These are phyloP conservation scores for Neofusicoccum sp. DNA, from an alignment of 2,329 filamentous ascomycete genomes.

Conservation along the genomic window DNA sequence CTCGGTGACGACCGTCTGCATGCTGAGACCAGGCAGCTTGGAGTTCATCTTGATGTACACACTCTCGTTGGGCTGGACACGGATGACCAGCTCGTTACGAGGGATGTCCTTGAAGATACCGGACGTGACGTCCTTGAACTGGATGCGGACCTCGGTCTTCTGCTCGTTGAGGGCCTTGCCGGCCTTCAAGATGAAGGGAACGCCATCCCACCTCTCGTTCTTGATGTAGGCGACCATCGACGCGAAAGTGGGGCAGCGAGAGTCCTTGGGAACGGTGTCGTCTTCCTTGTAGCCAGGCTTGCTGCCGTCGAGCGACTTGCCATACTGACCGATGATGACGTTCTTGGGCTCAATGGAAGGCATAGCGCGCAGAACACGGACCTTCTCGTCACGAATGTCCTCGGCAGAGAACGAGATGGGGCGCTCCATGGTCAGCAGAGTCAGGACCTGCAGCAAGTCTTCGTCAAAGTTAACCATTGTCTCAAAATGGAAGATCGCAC, in stretches of 20 bases:
- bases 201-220: constrained; percentile 99
- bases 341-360: constrained; percentile 97
- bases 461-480: constrained; percentile 10
- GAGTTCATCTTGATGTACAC: constrained; percentile 99
- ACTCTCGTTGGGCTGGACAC: constrained; percentile 98
- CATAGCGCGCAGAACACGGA: constrained; percentile 90
- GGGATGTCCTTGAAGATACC: constrained; percentile 99
- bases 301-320: constrained; percentile 89
- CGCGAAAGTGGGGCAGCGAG: constrained; percentile 96
- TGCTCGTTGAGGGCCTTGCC: constrained; percentile 99
- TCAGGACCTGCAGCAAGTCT: constrained; percentile 91
- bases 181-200: constrained; percentile 99
- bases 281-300: constrained; percentile 99
- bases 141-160: constrained; percentile 98
- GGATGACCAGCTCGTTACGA: constrained; percentile 97
- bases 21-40: constrained; percentile 94
- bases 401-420: constrained; percentile 97
- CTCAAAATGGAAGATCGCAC: neutral
- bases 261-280: constrained; percentile 95
- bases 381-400: constrained; percentile 98
- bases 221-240: constrained; percentile 98
- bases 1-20: constrained; percentile 99
- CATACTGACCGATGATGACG: constrained; percentile 98
- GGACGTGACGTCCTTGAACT: constrained; percentile 99
- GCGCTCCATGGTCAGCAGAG: constrained; percentile 94